Evolutionary conservation across 768 basidiomycete genomes (phyloP).

Genomic region (Tulasnella sp.): DNA sequence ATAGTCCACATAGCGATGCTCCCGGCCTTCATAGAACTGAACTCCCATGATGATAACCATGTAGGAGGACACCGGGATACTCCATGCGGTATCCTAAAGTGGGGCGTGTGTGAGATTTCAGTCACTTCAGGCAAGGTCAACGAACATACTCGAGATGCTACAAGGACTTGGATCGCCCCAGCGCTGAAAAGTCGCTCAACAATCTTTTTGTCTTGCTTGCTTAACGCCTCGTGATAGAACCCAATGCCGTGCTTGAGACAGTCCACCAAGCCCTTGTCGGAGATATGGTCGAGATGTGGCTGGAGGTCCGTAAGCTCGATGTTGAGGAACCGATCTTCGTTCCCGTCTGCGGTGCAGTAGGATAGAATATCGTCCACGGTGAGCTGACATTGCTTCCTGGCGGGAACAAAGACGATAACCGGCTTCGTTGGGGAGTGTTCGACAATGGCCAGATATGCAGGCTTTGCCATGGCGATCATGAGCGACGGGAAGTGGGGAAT

Average conservation of each 20-base stretch:
- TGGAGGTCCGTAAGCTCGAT: constrained; percentile 77
- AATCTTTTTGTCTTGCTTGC: constrained; percentile 88
- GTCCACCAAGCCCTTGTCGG: constrained; percentile 70
- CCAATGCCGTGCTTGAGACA: constrained; percentile 86
- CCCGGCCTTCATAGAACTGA: constrained; percentile 92
- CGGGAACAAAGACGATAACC: constrained; percentile 89
- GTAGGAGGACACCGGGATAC: constrained; percentile 85
- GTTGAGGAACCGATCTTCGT: constrained; percentile 83
- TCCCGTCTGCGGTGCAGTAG: constrained; percentile 83
- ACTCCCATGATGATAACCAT: constrained; percentile 99
- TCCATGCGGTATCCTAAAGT: constrained; percentile 89
- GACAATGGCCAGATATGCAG: constrained; percentile 86
- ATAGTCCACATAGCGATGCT: constrained; percentile 97
- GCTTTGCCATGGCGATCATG: constrained; percentile 99
- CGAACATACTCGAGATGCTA: constrained; percentile 78
- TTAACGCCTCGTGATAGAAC: constrained; percentile 91
- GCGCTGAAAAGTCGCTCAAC: constrained; percentile 89
- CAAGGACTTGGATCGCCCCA: constrained; percentile 89
- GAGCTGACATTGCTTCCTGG: constrained; percentile 86
- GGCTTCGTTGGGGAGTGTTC: constrained; percentile 85
- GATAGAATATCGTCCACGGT: constrained; percentile 88
- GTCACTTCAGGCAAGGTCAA: background rate
- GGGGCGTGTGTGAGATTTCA: background rate
- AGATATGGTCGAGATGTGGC: constrained; percentile 82
- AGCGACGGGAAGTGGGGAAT: constrained; percentile 98